phyloP scores from a whole-genome alignment of 176 grass and related monocot genomes.

The Luzula sylvatica region DNA sequence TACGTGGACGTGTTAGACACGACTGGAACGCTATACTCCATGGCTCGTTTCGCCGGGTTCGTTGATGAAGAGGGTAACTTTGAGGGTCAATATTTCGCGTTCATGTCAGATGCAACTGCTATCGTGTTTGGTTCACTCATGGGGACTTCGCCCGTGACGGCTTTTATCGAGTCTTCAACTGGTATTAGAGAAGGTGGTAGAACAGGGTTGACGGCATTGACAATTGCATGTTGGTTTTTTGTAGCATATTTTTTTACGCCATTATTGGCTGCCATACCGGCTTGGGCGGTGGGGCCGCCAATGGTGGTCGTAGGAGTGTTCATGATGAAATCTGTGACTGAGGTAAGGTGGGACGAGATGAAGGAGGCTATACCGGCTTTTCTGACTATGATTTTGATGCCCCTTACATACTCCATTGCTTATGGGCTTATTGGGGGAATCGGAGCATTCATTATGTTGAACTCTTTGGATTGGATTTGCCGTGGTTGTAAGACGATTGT shows the following conservation, averaged over 20 bases:
- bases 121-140: conserved; percentile 48
- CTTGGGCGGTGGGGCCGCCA: conserved; percentile 59
- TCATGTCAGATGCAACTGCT: conserved; percentile 42
- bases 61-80: conserved; percentile 33
- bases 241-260: conserved; percentile 49
- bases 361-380: conserved; percentile 61
- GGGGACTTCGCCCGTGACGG: conserved; percentile 50
- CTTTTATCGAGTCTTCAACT: conserved; percentile 58
- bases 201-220: conserved; percentile 49
- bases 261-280: conserved; percentile 46
- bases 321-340: conserved; percentile 61
- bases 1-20: conserved; percentile 71
- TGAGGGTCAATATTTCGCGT: conserved; percentile 55
- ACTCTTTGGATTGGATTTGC: conserved; percentile 37
- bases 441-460: conserved; percentile 31
- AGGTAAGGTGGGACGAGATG: conserved; percentile 53
- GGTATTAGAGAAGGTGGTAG: conserved; percentile 58
- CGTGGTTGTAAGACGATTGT: conserved; percentile 8
- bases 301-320: conserved; percentile 65
- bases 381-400: conserved; percentile 66
- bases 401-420: conserved; percentile 67
- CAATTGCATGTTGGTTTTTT: conserved; percentile 39
- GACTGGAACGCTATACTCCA: conserved; percentile 59
- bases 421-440: conserved; percentile 61
- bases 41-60: conserved; percentile 64